phyloP scores from a whole-genome alignment of 164 flowering plant genomes.

The Berberis vulgaris region DNA sequence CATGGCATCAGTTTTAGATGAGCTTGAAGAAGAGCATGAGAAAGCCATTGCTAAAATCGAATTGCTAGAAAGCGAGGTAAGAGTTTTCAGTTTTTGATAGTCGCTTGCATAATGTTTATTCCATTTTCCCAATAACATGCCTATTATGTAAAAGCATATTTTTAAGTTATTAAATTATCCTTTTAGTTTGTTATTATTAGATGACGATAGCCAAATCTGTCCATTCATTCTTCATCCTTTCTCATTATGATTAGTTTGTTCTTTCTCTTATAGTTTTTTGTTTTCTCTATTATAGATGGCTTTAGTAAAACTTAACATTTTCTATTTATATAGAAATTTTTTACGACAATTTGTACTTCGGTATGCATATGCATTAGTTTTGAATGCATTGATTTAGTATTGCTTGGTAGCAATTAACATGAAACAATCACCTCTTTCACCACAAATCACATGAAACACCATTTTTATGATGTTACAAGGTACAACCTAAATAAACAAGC shows the following conservation, averaged over 20 bases:
- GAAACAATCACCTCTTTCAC: too few relatives aligned
- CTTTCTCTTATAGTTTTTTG: background rate
- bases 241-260: background rate
- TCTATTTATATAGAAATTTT: too few relatives aligned
- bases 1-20: conserved; percentile 41
- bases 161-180: background rate
- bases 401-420: too few relatives aligned
- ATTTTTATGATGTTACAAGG: too few relatives aligned
- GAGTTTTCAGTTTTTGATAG: background rate
- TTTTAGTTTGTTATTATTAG: background rate
- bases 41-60: conserved; percentile 46
- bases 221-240: background rate
- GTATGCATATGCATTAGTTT: too few relatives aligned
- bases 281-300: too few relatives aligned
- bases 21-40: conserved; percentile 66
- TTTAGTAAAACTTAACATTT: too few relatives aligned
- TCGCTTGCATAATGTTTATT: background rate
- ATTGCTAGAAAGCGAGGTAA: conserved; percentile 44
- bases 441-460: too few relatives aligned
- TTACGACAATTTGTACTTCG: too few relatives aligned
- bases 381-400: too few relatives aligned
- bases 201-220: background rate
- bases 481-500: too few relatives aligned
- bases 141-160: background rate
- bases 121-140: background rate